Conservation (phyloP, 2,329 filamentous ascomycete genomes). For the Blastomyces gilchristii region DNA sequence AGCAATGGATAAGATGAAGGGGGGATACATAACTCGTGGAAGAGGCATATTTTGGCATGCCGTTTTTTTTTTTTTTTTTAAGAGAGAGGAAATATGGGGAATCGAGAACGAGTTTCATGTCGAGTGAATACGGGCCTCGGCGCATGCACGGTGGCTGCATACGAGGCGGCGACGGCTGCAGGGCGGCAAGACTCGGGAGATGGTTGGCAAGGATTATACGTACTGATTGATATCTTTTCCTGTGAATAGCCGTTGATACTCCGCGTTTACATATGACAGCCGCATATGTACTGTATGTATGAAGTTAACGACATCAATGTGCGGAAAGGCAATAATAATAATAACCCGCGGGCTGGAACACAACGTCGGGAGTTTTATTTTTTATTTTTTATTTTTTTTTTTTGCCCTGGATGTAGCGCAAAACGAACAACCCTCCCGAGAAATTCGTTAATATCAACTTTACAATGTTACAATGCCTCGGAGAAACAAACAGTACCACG, state of each 20-base stretch:
- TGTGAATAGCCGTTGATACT: not conserved
- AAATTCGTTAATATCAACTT: no score
- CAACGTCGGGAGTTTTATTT: not conserved
- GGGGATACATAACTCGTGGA: not conserved
- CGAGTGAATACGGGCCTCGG: not conserved
- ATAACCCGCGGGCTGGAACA: not conserved
- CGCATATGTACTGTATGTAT: not conserved
- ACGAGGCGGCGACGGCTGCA: not conserved
- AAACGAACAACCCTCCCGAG: not conserved
- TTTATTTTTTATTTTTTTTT: not conserved
- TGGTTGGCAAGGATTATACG: not conserved
- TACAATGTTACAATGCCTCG: no score
- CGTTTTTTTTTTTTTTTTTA: no score
- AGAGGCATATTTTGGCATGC: not conserved
- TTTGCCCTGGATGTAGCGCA: not conserved
- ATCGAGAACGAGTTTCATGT: not conserved
- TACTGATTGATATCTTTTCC: not conserved
- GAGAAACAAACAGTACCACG: no score
- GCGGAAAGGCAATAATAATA: not conserved
- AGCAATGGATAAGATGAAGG: not conserved
- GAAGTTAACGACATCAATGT: not conserved
- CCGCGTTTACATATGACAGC: not conserved
- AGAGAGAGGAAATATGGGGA: not conserved
- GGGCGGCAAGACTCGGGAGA: not conserved
- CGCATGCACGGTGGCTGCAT: not conserved